These are phyloP conservation scores for Silybum marianum DNA, from an alignment of 129 eudicot genomes.

Conservation along the genomic window DNA sequence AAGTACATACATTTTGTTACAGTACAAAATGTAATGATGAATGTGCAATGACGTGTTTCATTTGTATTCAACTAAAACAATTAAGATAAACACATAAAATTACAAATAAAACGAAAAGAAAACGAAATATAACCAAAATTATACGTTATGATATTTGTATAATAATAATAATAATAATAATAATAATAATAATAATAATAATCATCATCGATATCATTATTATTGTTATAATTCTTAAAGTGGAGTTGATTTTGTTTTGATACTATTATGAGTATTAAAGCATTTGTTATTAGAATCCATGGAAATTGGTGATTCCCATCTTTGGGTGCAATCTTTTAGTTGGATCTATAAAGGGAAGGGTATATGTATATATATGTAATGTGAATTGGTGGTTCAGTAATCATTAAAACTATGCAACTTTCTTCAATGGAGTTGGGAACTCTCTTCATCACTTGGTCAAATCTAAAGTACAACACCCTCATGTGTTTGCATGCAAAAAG, in stretches of 20 bases:
- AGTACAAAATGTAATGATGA: too few relatives aligned
- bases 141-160: too few relatives aligned
- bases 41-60: too few relatives aligned
- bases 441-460: neutral
- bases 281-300: neutral
- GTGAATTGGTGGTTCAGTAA: neutral
- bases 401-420: neutral
- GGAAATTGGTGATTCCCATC: neutral
- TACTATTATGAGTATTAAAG: neutral
- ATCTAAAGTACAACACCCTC: neutral
- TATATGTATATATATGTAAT: neutral
- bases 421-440: neutral
- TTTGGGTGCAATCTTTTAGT: neutral
- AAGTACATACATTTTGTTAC: too few relatives aligned
- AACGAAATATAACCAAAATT: too few relatives aligned
- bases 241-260: neutral
- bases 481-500: neutral
- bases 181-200: too few relatives aligned
- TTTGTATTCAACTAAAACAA: too few relatives aligned
- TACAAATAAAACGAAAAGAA: too few relatives aligned
- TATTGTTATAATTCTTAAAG: neutral
- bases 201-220: too few relatives aligned
- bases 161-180: too few relatives aligned
- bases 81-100: neutral
- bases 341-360: neutral